Evolutionary conservation across 805 yeast genomes (phyloP), one percentile per base, ranked within the genome.

Genomic region (Blastobotrys americana): DNA sequence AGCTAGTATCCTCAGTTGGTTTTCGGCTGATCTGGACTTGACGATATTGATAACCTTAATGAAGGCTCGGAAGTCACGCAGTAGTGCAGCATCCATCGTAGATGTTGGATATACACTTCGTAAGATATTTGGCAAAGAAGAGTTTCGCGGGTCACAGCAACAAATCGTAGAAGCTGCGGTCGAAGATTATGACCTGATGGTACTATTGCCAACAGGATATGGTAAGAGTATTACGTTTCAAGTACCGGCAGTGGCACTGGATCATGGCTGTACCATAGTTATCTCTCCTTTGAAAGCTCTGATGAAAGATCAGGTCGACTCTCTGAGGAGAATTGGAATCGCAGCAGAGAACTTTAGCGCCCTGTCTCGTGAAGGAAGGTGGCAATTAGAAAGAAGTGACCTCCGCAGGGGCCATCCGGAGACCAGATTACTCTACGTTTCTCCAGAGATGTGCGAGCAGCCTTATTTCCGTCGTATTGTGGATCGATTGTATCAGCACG

Each of bases 121-220:
- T 10, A 33, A 36, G 8, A 46, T 49, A 20, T 54, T 60, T 38
- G 51, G 50, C 34, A 43, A 52, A 10, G 27, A 40, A 5, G 46
- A 39, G 34, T 59, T 61, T 43, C 39, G 65, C 6, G 45, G 53
- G 4, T 42, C 43, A 4, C 65, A 61, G 43, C 47, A 40, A 19
- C 52, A 52, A 13, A 53, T 56, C 19, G 45, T 61, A 4, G 42
- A 46, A 4, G 53, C 57, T 2, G 57, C 54, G 3, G 42, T 56
- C 9, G 37, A 34, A 2, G 95, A 95, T 1, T 72, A 75, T 39
- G 97, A 90, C 61, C 93, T 84, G 0, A 86, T 90, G 66, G 97
- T 90, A 2, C 69, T 90, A 55, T 88, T 90, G 94, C 97, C 98
- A 0, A 90, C 97, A 1, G 98, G 98, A 37, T 97, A 97, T 43